Base-by-base conservation (phyloP, 164 flowering plant genomes). In the Sedum album region DNA sequence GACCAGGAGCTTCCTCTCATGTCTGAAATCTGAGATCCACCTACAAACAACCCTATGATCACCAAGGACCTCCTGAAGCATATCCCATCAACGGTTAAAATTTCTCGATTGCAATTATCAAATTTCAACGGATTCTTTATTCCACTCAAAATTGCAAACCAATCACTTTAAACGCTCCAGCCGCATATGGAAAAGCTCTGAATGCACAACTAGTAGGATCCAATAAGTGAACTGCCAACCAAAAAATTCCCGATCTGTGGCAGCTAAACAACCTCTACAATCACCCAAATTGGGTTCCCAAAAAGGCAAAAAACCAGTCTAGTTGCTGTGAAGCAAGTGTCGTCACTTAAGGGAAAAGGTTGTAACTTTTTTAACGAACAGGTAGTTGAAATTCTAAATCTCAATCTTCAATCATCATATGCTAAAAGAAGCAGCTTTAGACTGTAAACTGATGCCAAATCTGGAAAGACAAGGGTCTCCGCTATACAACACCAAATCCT, bases 1-100 rank as follows among this genome's bases (percentile, higher is more conserved):
- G 76, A 71, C 88, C 86, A 85, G 67, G 82, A 72, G 75, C 87
- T 83, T 91, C 88, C 84, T 91, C 96, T 90, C 98, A 93, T 89
- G 74, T 85, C 92, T 87, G 81, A 80, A 68, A 51, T 46, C 25
- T 49, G 49, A 68, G 64, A 64, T 44, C 71, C 71, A 38, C 72
- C 60, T 70, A 68, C 49, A 66, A 46, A 51, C 41, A 31, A 65
- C 17, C 67, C 67, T 30, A 63, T 38, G 68, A 75, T 65, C 78
- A 76, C 80, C 73, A 66, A 68, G 44, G 73, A 70, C 67, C 62
- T 41, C 60, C 46, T 79, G 69, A 73, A 72, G 70, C 76, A 70
- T 48, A 77, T 60, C 74, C 76, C 66, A 74, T 71, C 71, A 78
- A 68, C 60, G 72, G 30, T 53, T 77, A 78, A 68, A 67, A 49